Conservation (phyloP, 805 yeast genomes). For the Pichia californica region DNA sequence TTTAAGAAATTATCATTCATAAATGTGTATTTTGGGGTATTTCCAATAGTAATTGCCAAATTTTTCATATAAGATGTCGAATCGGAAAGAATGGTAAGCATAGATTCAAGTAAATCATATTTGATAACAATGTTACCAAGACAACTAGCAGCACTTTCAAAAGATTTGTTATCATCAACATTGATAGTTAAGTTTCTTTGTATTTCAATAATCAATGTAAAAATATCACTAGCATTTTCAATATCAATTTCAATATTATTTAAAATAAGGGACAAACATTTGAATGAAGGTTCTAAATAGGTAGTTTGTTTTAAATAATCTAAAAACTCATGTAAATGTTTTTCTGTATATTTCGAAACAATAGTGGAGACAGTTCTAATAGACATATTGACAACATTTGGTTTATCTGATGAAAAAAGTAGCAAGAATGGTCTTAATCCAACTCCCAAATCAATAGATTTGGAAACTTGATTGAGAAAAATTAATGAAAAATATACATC, state of each 20-base stretch:
- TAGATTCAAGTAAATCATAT: constrained; percentile 12
- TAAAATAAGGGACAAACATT: constrained; percentile 12
- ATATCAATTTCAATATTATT: neutral
- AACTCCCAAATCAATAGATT: constrained; percentile 27
- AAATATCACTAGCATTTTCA: constrained; percentile 7
- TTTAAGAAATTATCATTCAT: constrained; percentile 13
- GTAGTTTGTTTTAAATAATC: constrained; percentile 12
- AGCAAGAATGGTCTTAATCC: constrained; percentile 32
- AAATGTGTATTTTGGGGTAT: constrained; percentile 25
- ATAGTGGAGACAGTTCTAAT: constrained; percentile 49
- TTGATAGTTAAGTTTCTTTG: neutral
- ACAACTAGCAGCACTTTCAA: constrained; percentile 21
- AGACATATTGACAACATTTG: constrained; percentile 37
- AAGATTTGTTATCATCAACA: constrained; percentile 15
- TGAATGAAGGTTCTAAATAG: constrained; percentile 8
- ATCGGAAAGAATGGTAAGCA: constrained; percentile 13
- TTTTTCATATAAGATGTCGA: constrained; percentile 7
- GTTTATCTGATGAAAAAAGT: constrained; percentile 26
- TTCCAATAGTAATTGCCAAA: constrained; percentile 22
- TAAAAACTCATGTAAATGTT: constrained; percentile 35
- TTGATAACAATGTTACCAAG: constrained; percentile 18
- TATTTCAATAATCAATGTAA: constrained; percentile 5
- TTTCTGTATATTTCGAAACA: constrained; percentile 33
- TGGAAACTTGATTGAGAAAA: constrained; percentile 47
- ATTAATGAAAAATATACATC: constrained; percentile 29